Evolutionary conservation across 2,329 filamentous ascomycete species (phyloP), one percentile per base, ranked within the genome.

Genomic region (Aureobasidium subglaciale): DNA sequence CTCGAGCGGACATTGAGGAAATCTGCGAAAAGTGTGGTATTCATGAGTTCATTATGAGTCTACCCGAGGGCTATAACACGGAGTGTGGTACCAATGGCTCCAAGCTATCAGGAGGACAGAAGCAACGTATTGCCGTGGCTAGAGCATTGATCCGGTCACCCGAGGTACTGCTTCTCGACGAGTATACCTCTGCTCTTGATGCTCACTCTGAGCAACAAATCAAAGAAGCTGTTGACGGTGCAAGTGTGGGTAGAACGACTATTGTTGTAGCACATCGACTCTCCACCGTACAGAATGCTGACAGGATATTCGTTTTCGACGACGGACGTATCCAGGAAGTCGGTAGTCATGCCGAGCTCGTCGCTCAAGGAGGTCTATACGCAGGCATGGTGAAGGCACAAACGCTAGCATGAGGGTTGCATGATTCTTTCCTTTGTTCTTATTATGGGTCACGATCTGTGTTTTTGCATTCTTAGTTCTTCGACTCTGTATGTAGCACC

Each of bases 251-350:
- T 4, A 66, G 73, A 54, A 82, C 88, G 2, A 88, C 87, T 59
- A 75, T 93, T 3, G 86, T 87, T 2, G 87, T 93, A 10, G 88
- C 88, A 1, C 88, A 92, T 67, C 77, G 88, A 13, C 74, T 92
- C 46, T 85, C 85, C 0, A 92, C 86, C 11, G 83, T 91, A 18
- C 87, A 88, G 68, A 86, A 90, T 62, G 86, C 87, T 1, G 84
- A 92, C 67, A 73, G 84, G n/a, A 91, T 91, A 38, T 89, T 88
- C 63, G 87, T 92, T 0, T 81, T 93, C 45, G 86, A 86, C 10
- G 78, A 84, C 58, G 82, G 85, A 22, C 78, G 68, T 20, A 76
- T 87, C 34, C 71, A 82, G 1, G 83, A 87, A 64, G 70, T 73
- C 55, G 84, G 86, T n/a, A 77, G 77, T 18, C 83, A 87, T 64